A percentile compares a stretch with the other conserved stretches of the same genome.
Evolutionary conservation across 257 asterid species (phyloP).

Genomic region (Handroanthus guayacan): DNA sequence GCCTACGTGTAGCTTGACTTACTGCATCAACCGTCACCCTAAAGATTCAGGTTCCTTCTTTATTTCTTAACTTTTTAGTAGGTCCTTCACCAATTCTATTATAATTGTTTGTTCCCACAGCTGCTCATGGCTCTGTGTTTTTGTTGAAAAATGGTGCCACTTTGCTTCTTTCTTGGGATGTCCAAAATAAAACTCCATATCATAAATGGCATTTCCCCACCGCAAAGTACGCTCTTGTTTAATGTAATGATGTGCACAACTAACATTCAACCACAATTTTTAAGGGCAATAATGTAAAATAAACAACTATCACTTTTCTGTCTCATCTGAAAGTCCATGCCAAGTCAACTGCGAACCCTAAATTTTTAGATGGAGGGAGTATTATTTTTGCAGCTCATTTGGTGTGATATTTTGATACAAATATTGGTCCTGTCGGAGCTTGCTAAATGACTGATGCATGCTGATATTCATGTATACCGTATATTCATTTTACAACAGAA

Average conservation of each 20-base stretch:
- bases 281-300: neutral
- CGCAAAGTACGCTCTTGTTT: neutral
- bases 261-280: neutral
- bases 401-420: constrained; percentile 23
- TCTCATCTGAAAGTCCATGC: neutral
- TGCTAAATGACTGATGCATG: constrained; percentile 28
- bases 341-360: neutral
- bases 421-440: constrained; percentile 7
- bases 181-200: constrained; percentile 8
- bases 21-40: neutral
- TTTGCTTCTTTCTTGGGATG: neutral
- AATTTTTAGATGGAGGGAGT: neutral
- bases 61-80: too few species aligned
- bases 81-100: too few species aligned
- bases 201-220: neutral
- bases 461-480: constrained; percentile 20
- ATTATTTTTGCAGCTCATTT: constrained; percentile 18
- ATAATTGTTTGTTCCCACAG: too few species aligned
- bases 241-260: neutral
- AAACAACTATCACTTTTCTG: constrained; percentile 8
- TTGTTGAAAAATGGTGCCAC: neutral
- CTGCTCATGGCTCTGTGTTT: too few species aligned
- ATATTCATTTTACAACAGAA: constrained; percentile 56
- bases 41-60: too few species aligned
- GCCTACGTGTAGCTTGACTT: constrained; percentile 22